phyloP scores from a whole-genome alignment of 495 filamentous ascomycete species.

The Lineolata rhizophorae region DNA sequence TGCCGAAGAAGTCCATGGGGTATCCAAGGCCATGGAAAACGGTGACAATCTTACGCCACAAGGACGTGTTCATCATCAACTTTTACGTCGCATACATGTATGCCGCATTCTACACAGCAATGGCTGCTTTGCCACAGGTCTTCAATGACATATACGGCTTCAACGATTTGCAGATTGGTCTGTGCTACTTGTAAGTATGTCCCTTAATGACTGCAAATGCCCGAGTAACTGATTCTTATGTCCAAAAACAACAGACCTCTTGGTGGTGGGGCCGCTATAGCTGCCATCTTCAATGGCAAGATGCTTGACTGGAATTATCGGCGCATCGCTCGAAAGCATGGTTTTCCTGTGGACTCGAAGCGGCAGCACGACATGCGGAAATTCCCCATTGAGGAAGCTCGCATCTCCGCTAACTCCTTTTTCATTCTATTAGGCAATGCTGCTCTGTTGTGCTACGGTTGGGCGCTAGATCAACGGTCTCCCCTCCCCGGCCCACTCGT shows the following conservation, averaged over 20 bases:
- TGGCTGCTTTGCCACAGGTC: constrained; percentile 29
- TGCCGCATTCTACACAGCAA: constrained; percentile 35
- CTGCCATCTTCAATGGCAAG: constrained; percentile 1
- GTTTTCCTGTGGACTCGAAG: background rate
- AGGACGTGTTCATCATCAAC: constrained; percentile 31
- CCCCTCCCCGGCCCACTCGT: constrained; percentile 19
- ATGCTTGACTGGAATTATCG: constrained; percentile 2
- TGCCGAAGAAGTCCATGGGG: constrained; percentile 25
- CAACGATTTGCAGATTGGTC: constrained; percentile 1
- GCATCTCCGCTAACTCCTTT: constrained; percentile 17
- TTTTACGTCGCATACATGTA: too few species aligned
- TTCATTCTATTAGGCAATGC: constrained; percentile 10
- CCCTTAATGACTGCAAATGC: background rate
- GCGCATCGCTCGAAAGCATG: background rate
- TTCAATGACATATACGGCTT: constrained; percentile 1
- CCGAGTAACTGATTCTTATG: too few species aligned
- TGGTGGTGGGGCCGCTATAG: background rate
- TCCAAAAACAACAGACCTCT: background rate
- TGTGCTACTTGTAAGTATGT: constrained; percentile 1
- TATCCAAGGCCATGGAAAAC: constrained; percentile 53
- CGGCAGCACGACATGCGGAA: constrained; percentile 18
- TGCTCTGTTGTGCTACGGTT: constrained; percentile 17
- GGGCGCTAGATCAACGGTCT: constrained; percentile 15
- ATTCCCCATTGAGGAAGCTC: constrained; percentile 29
- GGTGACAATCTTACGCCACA: constrained; percentile 35